Evolutionary conservation across 139 green algal species (phyloP).

Genomic region (Volvox africanus): DNA sequence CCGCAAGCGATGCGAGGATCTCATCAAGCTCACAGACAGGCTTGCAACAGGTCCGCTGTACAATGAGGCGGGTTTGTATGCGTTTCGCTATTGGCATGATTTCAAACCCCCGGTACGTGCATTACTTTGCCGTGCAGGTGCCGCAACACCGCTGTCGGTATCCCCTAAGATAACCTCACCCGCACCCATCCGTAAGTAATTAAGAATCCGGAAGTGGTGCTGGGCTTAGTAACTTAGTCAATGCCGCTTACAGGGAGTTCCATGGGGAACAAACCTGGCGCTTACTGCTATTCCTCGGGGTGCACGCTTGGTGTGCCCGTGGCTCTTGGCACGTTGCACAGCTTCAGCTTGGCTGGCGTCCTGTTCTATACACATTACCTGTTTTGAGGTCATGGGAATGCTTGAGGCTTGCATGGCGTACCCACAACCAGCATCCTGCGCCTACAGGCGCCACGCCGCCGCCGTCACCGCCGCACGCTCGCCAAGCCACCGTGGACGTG

Average conservation of each 20-base stretch:
- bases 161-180: constrained; percentile 37
- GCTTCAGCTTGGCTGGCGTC: no score
- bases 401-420: no score
- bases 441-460: constrained; percentile 17
- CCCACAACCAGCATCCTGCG: background rate
- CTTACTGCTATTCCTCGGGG: no score
- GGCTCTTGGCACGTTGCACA: no score
- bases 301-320: no score
- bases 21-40: constrained; percentile 64
- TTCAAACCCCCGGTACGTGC: background rate
- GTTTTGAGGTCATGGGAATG: no score
- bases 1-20: constrained; percentile 60
- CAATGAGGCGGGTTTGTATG: background rate
- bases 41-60: constrained; percentile 53
- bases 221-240: no score
- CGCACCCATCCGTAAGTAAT: constrained; percentile 1
- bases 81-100: background rate
- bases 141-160: constrained; percentile 32
- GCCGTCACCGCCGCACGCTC: background rate
- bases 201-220: background rate
- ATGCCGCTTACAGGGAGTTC: no score
- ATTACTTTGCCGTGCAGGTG: constrained; percentile 7
- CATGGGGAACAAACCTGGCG: no score
- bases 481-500: constrained; percentile 47
- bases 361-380: no score